Evolutionary conservation across 331 rosid genomes (phyloP).

Genomic region (Malus hybrid): DNA sequence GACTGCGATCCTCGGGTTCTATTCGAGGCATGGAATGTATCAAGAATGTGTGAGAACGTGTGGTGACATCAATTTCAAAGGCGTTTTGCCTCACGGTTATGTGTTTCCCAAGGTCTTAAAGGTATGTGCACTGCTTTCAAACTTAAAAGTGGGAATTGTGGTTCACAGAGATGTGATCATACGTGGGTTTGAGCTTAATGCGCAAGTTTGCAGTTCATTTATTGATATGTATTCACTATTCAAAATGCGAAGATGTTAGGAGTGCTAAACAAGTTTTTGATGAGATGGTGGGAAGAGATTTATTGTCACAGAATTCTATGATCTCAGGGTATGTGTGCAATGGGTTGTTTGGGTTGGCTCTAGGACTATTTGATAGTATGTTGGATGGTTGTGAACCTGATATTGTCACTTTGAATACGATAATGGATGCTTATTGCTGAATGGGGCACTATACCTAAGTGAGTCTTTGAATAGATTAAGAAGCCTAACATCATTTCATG

Average conservation of each 20-base stretch:
- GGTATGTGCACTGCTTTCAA: slow-evolving; percentile 25
- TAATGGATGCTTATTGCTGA: slow-evolving; percentile 38
- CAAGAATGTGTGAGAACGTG: slow-evolving; percentile 22
- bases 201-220: slow-evolving; percentile 26
- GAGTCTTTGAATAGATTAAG: slow-evolving; percentile 25
- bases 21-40: slow-evolving; percentile 23
- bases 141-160: slow-evolving; percentile 11
- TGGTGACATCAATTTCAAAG: slow-evolving; percentile 11
- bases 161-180: slow-evolving; percentile 29
- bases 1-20: slow-evolving; percentile 32
- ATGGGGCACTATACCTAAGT: slow-evolving; percentile 16
- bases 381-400: slow-evolving; percentile 27
- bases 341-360: slow-evolving; percentile 21
- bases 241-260: slow-evolving; percentile 21
- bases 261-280: slow-evolving; percentile 28
- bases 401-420: slow-evolving; percentile 36
- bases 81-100: slow-evolving; percentile 25
- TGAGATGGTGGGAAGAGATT: slow-evolving; percentile 34
- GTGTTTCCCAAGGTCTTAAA: slow-evolving; percentile 43
- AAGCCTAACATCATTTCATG: slow-evolving; percentile 42
- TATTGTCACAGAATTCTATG: slow-evolving; percentile 38
- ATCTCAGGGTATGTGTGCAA: slow-evolving; percentile 35
- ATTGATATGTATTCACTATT: slow-evolving; percentile 28
- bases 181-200: slow-evolving; percentile 10
- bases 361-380: slow-evolving; percentile 26